These are phyloP conservation scores for Acanthamoeba divionensis DNA, from an alignment of 208 protist species.

Conservation along the genomic window DNA sequence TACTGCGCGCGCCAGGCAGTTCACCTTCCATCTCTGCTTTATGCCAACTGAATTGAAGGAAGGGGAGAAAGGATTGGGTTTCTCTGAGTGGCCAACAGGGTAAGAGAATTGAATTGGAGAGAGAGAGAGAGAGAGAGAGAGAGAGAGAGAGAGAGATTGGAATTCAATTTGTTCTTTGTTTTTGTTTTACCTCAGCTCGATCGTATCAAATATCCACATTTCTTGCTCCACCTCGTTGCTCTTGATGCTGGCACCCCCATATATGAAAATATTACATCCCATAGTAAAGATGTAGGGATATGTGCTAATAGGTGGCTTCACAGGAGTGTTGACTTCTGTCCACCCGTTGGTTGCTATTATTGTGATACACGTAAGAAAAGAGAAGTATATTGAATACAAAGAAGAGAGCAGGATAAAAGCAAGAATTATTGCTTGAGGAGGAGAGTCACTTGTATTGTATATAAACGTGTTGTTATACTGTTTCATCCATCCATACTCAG, in stretches of 20 bases:
- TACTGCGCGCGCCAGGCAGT: neutral
- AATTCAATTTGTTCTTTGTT: neutral
- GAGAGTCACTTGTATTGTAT: neutral
- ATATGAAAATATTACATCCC: neutral
- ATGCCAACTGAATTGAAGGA: neutral
- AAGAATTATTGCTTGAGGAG: neutral
- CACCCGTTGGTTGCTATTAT: neutral
- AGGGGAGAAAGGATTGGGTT: neutral
- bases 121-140: no score
- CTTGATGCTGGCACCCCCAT: neutral
- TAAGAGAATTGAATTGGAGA: no score
- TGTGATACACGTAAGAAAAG: neutral
- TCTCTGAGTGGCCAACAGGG: neutral
- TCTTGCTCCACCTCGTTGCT: neutral
- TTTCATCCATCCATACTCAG: neutral
- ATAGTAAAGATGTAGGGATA: constrained; percentile 15
- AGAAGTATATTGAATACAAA: neutral
- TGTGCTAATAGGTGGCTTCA: neutral
- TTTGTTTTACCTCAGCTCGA: neutral
- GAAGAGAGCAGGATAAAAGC: neutral
- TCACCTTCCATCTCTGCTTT: neutral
- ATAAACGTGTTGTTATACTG: constrained; percentile 43
- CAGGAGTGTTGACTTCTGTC: neutral
- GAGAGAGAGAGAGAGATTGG: no score
- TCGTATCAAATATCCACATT: constrained; percentile 28